Percentiles rank a stretch among this genome's conserved stretches.
phyloP scores from a whole-genome alignment of 2,329 filamentous ascomycete genomes.

The Onygenales sp. region DNA sequence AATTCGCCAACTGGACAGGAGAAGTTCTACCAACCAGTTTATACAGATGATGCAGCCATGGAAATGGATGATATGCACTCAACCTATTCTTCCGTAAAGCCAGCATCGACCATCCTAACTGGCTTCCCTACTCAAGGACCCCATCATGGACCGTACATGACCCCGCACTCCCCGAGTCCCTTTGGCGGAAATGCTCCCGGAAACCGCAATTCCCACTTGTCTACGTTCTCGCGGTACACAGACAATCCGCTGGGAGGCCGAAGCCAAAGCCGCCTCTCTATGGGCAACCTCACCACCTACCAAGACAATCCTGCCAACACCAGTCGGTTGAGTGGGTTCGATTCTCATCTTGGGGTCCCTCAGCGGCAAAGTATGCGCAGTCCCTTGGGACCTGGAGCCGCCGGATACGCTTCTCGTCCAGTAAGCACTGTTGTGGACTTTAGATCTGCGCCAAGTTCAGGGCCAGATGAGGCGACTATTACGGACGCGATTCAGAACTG shows the following conservation, averaged over 20 bases:
- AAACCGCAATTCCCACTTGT: constrained; percentile 62
- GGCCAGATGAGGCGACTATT: constrained; percentile 71
- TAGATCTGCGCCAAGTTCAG: constrained; percentile 43
- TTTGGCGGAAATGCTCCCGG: constrained; percentile 46
- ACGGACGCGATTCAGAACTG: constrained; percentile 76
- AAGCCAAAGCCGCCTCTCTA: constrained; percentile 48
- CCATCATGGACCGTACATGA: constrained; percentile 56
- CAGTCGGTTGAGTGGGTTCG: constrained; percentile 35
- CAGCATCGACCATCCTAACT: constrained; percentile 75
- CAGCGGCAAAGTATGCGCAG: constrained; percentile 33
- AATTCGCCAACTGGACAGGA: constrained; percentile 54
- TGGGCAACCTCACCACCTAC: constrained; percentile 44
- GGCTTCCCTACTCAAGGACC: constrained; percentile 63
- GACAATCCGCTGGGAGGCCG: constrained; percentile 43
- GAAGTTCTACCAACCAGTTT: constrained; percentile 47
- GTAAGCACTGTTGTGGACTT: constrained; percentile 49
- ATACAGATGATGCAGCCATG: constrained; percentile 63
- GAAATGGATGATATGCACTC: constrained; percentile 99
- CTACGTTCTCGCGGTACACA: constrained; percentile 53
- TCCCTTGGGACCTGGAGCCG: constrained; percentile 32
- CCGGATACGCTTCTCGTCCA: constrained; percentile 37
- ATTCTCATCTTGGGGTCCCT: constrained; percentile 32
- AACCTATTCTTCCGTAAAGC: constrained; percentile 83
- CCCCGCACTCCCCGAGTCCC: constrained; percentile 69
- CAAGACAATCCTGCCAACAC: constrained; percentile 33